These are phyloP conservation scores for Narthecium ossifragum DNA, from an alignment of 106 monocot species.

Conservation along the genomic window DNA sequence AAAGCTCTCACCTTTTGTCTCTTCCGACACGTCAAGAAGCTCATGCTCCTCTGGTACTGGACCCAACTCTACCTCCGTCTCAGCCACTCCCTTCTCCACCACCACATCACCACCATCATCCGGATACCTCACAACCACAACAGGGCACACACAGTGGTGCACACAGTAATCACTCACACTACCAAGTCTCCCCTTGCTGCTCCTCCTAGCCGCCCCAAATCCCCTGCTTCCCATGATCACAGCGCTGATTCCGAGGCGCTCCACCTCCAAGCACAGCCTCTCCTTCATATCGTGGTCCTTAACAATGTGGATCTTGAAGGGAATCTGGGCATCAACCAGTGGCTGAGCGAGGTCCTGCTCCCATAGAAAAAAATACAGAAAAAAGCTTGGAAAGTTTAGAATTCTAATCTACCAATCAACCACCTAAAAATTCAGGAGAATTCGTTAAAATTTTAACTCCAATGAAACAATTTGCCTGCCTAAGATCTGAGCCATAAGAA, in stretches of 20 bases:
- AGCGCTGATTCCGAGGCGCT: slow-evolving; percentile 56
- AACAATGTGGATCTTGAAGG: slow-evolving; percentile 76
- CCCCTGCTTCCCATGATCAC: slow-evolving; percentile 78
- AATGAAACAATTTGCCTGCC: no score
- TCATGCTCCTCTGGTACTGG: slow-evolving; percentile 46
- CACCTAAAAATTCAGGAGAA: no score
- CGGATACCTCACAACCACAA: slow-evolving; percentile 66
- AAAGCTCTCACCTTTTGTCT: slow-evolving; percentile 36
- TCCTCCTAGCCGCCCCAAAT: slow-evolving; percentile 51
- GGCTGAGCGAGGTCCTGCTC: slow-evolving; percentile 61
- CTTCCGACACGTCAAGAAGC: slow-evolving; percentile 41
- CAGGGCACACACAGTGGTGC: slow-evolving; percentile 68
- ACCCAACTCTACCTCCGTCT: slow-evolving; percentile 23
- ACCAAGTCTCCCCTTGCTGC: slow-evolving; percentile 48
- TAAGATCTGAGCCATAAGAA: no score
- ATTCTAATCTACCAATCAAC: no score
- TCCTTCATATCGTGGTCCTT: slow-evolving; percentile 88
- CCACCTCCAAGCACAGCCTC: slow-evolving; percentile 68
- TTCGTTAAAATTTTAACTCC: no score
- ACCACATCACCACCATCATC: slow-evolving; percentile 29
- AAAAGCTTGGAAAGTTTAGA: no score
- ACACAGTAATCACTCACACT: slow-evolving; percentile 79
- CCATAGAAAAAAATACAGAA: no score
- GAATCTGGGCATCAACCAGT: slow-evolving; percentile 49
- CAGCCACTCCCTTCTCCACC: background rate